Evolutionary conservation across 371 early-diverging fungal species (phyloP), one percentile per base, ranked within the genome.

Genomic region (Batrachochytrium dendrobatidis): DNA sequence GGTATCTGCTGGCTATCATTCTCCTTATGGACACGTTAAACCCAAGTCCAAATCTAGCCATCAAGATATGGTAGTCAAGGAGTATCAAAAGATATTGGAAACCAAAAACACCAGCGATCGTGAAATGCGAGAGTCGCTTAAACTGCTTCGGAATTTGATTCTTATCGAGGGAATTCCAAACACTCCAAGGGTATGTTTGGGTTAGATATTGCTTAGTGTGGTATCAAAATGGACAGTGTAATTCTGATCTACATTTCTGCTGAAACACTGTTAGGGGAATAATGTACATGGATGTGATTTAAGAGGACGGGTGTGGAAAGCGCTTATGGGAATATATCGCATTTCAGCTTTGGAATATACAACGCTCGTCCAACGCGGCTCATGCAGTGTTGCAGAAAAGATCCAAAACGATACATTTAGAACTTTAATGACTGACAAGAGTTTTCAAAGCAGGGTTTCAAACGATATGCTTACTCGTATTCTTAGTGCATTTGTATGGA

Each of bases 341-440:
- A 77, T 90, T 7, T 85, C 86, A 25, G 82, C 88, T 0, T 72
- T 81, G 28, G 90, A 87, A 45, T 96, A 94, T 63, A 74, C 86
- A 26, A 69, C 72, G 1, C 74, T 89, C 0, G 81, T 92, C 12
- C 73, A 82, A 28, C 75, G 79, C 25, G 91, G 93, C 7, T 82
- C 86, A 12, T 86, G 86, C 22, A 46, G 68, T 0, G 77, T 84
- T 30, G 85, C 85, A 35, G 84, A 80, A 44, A 92, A 94, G 73
- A 91, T 96, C 60, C 79, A 87, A 51, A 88, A 93, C 66, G 97
- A 96, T 65, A 86, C 91, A 0, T 88, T 90, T 62, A 70, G 94
- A 17, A 92, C 95, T 2, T 74, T 93, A 71, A 84, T 89, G 3
- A 90, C 88, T 0, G 94, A 96, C 71, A 68, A 74, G 20, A 76